phyloP scores from a whole-genome alignment of 805 yeast species.

The Candida corydali region DNA sequence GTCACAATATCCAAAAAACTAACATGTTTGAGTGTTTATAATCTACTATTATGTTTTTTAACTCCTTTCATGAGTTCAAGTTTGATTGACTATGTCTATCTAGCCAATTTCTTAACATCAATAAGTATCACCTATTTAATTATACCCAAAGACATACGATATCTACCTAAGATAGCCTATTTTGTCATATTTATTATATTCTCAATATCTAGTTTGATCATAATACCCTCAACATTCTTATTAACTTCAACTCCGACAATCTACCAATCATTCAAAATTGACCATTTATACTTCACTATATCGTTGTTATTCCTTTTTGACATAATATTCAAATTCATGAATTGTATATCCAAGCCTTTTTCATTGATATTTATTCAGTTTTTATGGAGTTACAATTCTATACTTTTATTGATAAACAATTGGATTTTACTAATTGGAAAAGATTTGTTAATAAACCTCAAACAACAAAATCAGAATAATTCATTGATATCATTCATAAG shows the following conservation, averaged over 20 bases:
- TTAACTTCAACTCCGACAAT: constrained; percentile 2
- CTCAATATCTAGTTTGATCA: not conserved
- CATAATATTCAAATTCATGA: not conserved
- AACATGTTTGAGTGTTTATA: not conserved
- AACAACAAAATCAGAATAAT: not conserved
- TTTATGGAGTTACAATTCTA: constrained; percentile 3
- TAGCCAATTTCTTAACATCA: not conserved
- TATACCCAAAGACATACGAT: not conserved
- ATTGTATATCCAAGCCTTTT: not conserved
- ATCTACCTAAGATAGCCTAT: not conserved
- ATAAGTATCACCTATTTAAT: constrained; percentile 1
- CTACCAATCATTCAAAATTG: not conserved
- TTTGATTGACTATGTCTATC: not conserved
- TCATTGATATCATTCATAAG: constrained; percentile 1
- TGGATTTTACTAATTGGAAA: not conserved
- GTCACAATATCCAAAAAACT: not conserved
- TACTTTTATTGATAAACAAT: not conserved
- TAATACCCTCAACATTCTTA: constrained; percentile 3
- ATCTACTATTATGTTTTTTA: not conserved
- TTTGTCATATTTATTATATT: not conserved
- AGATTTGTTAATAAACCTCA: not conserved
- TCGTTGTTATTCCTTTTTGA: not conserved
- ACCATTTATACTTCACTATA: constrained; percentile 2
- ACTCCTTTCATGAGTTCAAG: not conserved
- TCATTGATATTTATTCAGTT: constrained; percentile 1